Base-by-base conservation (phyloP, 192 early-diverging fungal species). In the Helicostylum pulchrum region DNA sequence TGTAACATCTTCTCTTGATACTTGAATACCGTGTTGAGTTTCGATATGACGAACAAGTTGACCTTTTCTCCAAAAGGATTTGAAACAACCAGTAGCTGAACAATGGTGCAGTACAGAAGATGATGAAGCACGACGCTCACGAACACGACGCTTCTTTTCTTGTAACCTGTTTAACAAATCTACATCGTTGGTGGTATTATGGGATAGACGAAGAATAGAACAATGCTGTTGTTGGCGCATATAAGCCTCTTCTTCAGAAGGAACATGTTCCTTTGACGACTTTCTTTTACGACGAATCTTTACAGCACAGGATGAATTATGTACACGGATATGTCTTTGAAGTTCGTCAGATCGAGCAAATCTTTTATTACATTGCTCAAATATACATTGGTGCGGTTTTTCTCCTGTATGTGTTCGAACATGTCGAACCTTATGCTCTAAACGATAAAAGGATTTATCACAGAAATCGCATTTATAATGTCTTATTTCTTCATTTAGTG, bases 401-500 rank as follows among this genome's bases (percentile, higher is more conserved):
- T 56, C 54, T 19, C 54, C 54, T 7, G 54, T 56, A 36, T 56
- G 54, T 21, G 31, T 34, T 56, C 54, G 31, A 7, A 56, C 54
- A 39, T 56, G 54, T 39, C 54, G 31, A 10, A 56, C 54, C 19
- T 56, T 39, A 17, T 56, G 54, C 3, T 56, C 31, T n/a, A 56
- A 34, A 9, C 54, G 54, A 10, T 34, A 34, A 56, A 56, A 56
- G 14, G 54, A 56, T 19, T 56, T 56, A 15, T 56, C 54, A 17
- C 54, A 56, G 19, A 56, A 56, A 34, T 56, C 54, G 32, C 54
- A 56, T 39, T 56, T 56, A 17, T 56, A 56, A 56, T 30, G 54
- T 10, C 54, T 30, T 6, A 19, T 30, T 11, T 39, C 17, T 30
- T 56, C 54, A 19, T 56, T 31, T 34, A 36, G 31, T 20, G 4